These are phyloP conservation scores for Saccharomycopsis babjevae DNA, from an alignment of 805 yeast species.

Conservation along the genomic window DNA sequence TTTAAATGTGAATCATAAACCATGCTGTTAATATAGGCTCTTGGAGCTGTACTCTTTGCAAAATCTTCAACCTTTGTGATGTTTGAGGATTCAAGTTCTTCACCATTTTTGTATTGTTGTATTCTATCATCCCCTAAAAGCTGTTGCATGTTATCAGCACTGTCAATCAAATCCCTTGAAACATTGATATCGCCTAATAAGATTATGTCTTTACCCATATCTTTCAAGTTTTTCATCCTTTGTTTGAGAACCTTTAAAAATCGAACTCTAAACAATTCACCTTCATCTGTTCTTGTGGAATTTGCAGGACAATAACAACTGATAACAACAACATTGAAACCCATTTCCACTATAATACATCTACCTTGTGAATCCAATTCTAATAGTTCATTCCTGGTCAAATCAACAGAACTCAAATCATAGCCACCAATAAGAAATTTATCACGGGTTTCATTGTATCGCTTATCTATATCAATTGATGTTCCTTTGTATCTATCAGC, in stretches of 20 bases:
- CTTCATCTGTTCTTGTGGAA: constrained; percentile 60
- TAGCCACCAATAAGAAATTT: constrained; percentile 61
- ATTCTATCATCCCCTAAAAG: constrained; percentile 31
- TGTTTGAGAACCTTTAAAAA: constrained; percentile 52
- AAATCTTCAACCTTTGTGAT: constrained; percentile 26
- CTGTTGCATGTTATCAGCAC: constrained; percentile 56
- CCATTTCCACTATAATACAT: constrained; percentile 63
- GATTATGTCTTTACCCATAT: constrained; percentile 56
- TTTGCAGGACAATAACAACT: constrained; percentile 88
- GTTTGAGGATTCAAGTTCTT: constrained; percentile 30
- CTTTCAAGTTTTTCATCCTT: constrained; percentile 48
- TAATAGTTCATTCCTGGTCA: constrained; percentile 25
- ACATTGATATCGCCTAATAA: constrained; percentile 88
- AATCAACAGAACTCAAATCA: constrained; percentile 1
- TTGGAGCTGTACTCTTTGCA: constrained; percentile 21
- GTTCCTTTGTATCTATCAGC: constrained; percentile 15
- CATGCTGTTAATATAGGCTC: constrained; percentile 11
- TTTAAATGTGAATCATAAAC: constrained; percentile 1
- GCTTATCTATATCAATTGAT: constrained; percentile 23
- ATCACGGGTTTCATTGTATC: constrained; percentile 18
- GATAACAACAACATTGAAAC: constrained; percentile 49
- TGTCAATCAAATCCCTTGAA: constrained; percentile 68
- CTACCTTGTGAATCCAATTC: constrained; percentile 79
- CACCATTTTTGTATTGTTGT: constrained; percentile 20
- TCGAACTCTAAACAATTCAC: constrained; percentile 43